These are phyloP conservation scores for Starmerella lactis-condensi DNA, from an alignment of 805 yeast genomes.

Conservation along the genomic window DNA sequence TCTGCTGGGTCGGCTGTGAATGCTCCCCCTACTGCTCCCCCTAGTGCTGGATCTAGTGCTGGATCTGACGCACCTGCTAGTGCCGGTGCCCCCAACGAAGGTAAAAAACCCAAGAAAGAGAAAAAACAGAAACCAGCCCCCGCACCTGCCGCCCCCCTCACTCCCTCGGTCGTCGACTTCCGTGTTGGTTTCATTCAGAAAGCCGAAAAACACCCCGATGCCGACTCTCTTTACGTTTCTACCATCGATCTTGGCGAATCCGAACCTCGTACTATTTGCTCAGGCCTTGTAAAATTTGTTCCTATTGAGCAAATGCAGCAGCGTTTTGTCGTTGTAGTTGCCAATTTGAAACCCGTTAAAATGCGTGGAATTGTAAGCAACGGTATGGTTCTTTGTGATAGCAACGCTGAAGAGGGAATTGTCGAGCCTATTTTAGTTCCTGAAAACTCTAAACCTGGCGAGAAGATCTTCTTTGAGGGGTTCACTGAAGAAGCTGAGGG, in stretches of 20 bases:
- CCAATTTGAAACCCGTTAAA: slow-evolving; percentile 90
- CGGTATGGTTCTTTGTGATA: slow-evolving; percentile 93
- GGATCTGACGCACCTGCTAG: slow-evolving; percentile 16
- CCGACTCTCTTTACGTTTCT: slow-evolving; percentile 88
- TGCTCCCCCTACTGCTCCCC: too few species aligned
- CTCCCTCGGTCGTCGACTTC: slow-evolving; percentile 72
- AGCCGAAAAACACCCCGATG: slow-evolving; percentile 93
- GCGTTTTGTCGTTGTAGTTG: slow-evolving; percentile 75
- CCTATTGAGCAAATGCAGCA: slow-evolving; percentile 91
- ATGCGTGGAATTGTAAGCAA: slow-evolving; percentile 94
- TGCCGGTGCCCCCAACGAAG: slow-evolving; percentile 6
- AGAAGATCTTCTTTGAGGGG: slow-evolving; percentile 86
- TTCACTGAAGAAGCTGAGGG: slow-evolving; percentile 77
- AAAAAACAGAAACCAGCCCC: slow-evolving; percentile 39
- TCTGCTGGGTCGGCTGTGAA: slow-evolving; percentile 30
- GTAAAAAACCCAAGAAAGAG: slow-evolving; percentile 18
- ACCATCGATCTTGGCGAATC: slow-evolving; percentile 93
- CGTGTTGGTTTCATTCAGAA: slow-evolving; percentile 94
- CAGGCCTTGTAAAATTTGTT: slow-evolving; percentile 80
- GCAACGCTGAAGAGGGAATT: slow-evolving; percentile 33
- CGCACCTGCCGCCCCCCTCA: slow-evolving; percentile 24
- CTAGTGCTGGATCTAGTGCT: too few species aligned
- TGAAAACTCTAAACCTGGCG: slow-evolving; percentile 81
- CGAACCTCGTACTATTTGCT: slow-evolving; percentile 95
- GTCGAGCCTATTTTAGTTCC: slow-evolving; percentile 96